Conservation (phyloP, 306 rosid genomes). For the Ceratonia siliqua region DNA sequence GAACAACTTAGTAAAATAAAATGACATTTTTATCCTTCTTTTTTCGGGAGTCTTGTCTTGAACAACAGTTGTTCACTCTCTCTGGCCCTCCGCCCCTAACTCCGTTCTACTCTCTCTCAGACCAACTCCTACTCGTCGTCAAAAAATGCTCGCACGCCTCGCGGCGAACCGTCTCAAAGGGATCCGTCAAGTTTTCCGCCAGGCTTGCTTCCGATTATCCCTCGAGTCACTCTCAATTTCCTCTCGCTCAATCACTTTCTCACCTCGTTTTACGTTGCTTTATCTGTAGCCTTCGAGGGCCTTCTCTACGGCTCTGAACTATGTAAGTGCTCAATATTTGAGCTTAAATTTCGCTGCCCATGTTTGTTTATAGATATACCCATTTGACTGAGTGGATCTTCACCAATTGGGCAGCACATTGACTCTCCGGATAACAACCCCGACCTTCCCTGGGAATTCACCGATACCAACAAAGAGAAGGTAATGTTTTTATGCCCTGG, state of each 20-base stretch:
- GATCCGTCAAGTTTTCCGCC: constrained; percentile 83
- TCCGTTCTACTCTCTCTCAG: constrained; percentile 27
- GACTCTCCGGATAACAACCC: constrained; percentile 81
- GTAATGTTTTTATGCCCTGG: constrained; percentile 30
- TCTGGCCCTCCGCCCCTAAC: neutral
- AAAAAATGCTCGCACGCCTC: constrained; percentile 88
- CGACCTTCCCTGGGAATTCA: constrained; percentile 77
- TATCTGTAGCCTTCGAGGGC: constrained; percentile 55
- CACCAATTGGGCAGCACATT: constrained; percentile 55
- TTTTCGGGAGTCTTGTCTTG: too few species aligned
- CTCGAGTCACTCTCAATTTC: constrained; percentile 13
- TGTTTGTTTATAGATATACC: constrained; percentile 5
- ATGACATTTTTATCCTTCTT: too few species aligned
- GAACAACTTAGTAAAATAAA: too few species aligned
- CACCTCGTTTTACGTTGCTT: neutral
- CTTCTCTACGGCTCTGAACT: constrained; percentile 87
- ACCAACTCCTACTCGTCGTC: neutral
- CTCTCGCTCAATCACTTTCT: constrained; percentile 11
- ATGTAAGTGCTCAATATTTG: constrained; percentile 48
- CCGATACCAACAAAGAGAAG: constrained; percentile 56
- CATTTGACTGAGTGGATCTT: constrained; percentile 20
- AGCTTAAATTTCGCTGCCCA: neutral
- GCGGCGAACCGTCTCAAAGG: constrained; percentile 68
- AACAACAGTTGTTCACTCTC: neutral
- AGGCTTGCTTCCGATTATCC: constrained; percentile 48